Evolutionary conservation across 306 rosid species (phyloP), one percentile per base, ranked within the genome.

Genomic region (Abrus pulchellus): DNA sequence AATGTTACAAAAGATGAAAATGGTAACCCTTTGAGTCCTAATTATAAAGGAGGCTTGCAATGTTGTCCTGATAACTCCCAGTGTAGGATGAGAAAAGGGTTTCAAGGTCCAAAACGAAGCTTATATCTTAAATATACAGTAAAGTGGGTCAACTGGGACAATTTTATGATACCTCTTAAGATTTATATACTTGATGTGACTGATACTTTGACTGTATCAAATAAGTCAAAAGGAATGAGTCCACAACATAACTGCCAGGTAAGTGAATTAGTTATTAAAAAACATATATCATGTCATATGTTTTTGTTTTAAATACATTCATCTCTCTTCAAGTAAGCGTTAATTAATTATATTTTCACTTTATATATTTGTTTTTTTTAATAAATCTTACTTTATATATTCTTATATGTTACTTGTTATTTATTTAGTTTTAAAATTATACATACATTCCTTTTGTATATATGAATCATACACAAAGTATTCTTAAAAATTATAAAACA

Each of bases 91-190:
- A 85, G 6, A 28, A 76, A 85, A 71, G 87, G 92, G 2, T 85
- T 83, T 72, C 13, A 81, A 9, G 88, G 89, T 3, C 90, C 79
- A 30, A 80, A 86, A 78, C 72, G 87, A 80, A 82, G 48, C 33
- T 82, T 92, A 11, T 92, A 84, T 82, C 20, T 94, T 66, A 90
- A 63, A 83, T 94, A 92, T 60, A 92, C 92, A 0, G 86, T 90
- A 49, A 78, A 83, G 67, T 94, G 97, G 97, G 48, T 87, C 27
- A 89, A 87, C 28, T 94, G 97, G 97, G 85, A 86, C 66, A 85
- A 76, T 7, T 72, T 13, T 9, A 27, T 92, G 1, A 47, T 92
- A 68, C 97, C 98, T 9, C 84, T 81, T 5, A 84, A 87, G 84
- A 75, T 92, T 68, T 94, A 87, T 60, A 80, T 92, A 61, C 12